Conservation (phyloP, 495 filamentous ascomycete species). For the Aspergillus coremiiformis region DNA sequence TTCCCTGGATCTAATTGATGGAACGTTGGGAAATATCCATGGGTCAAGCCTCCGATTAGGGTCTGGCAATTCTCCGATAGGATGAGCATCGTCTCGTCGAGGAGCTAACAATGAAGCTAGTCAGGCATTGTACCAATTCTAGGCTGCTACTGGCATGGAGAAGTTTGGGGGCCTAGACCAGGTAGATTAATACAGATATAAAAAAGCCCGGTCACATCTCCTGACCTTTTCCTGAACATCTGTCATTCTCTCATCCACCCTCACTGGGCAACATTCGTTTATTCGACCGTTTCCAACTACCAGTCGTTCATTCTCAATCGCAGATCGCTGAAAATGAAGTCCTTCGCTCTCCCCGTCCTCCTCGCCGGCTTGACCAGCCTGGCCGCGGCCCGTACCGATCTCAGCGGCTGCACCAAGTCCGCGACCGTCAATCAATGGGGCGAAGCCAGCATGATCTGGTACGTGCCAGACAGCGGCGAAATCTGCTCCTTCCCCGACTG, state of each 20-base stretch:
- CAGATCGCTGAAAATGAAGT: slow-evolving; percentile 18
- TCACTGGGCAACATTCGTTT: not conserved
- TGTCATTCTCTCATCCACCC: not conserved
- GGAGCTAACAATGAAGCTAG: not conserved
- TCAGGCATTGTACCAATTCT: no score
- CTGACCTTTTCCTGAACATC: no score
- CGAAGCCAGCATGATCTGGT: slow-evolving; percentile 41
- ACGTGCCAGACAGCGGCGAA: slow-evolving; percentile 48
- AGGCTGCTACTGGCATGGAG: not conserved
- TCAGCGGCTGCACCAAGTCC: slow-evolving; percentile 24
- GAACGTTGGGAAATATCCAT: not conserved
- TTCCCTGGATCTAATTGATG: not conserved
- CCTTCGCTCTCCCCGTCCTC: slow-evolving; percentile 13
- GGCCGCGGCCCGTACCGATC: slow-evolving; percentile 22
- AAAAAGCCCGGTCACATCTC: no score
- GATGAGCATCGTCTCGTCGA: not conserved
- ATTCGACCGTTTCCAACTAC: not conserved
- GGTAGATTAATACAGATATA: no score
- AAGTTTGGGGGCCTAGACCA: not conserved
- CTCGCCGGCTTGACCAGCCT: slow-evolving; percentile 16
- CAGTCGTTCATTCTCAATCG: slow-evolving; percentile 12
- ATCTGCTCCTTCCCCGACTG: slow-evolving; percentile 57
- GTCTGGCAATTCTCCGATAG: not conserved
- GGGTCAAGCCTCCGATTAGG: not conserved
- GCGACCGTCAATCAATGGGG: slow-evolving; percentile 22